These are phyloP conservation scores for Hyaloscypha variabilis DNA, from an alignment of 495 filamentous ascomycete genomes.

Conservation along the genomic window DNA sequence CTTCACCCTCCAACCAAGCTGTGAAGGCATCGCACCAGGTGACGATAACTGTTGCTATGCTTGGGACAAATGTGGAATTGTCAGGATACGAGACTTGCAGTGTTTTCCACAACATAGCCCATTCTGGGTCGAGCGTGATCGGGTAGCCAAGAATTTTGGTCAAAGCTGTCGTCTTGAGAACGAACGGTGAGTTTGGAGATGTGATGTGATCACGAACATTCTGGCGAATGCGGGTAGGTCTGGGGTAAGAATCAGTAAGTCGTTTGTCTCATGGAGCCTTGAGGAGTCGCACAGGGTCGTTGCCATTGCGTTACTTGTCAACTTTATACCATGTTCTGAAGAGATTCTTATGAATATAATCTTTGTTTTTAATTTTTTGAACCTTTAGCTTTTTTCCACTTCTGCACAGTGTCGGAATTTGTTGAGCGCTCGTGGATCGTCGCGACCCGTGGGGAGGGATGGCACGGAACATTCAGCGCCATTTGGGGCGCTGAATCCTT, in stretches of 20 bases:
- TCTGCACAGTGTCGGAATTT: not conserved
- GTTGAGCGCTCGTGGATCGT: not conserved
- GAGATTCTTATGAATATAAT: too few relatives aligned
- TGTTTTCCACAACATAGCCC: slow-evolving; percentile 29
- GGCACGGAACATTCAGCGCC: not conserved
- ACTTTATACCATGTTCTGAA: too few relatives aligned
- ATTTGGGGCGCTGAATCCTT: not conserved
- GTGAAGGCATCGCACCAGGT: slow-evolving; percentile 29
- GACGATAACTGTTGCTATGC: slow-evolving; percentile 14
- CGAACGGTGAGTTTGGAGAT: slow-evolving; percentile 13
- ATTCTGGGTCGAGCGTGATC: slow-evolving; percentile 27
- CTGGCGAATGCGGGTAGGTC: slow-evolving; percentile 25
- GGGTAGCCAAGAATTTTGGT: slow-evolving; percentile 21
- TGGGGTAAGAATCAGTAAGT: slow-evolving; percentile 4
- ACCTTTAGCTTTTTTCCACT: not conserved
- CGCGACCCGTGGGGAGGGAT: not conserved
- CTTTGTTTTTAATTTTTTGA: too few relatives aligned
- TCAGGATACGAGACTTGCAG: slow-evolving; percentile 24
- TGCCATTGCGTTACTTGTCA: too few relatives aligned
- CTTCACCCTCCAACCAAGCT: slow-evolving; percentile 21
- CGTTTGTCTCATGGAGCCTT: not conserved
- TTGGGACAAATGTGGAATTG: slow-evolving; percentile 21
- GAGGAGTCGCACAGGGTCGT: slow-evolving; percentile 10
- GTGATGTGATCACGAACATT: slow-evolving; percentile 26
- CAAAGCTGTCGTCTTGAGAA: not conserved